Evolutionary conservation across 805 yeast species (phyloP).

Genomic region (Kuraishia hungarica): DNA sequence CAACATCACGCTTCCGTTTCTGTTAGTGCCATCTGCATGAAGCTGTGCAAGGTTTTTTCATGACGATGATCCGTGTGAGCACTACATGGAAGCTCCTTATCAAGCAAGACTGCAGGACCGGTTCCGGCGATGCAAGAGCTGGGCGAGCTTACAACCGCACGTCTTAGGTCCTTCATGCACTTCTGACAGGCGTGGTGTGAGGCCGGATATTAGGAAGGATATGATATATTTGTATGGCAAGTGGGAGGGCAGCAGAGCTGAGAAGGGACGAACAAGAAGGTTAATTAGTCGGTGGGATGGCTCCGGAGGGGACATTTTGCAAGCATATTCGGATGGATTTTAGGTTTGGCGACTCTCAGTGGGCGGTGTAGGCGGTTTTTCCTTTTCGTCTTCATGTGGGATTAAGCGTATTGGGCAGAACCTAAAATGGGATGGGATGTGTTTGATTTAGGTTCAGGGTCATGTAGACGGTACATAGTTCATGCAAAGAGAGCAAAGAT

Average conservation of each 20-base stretch:
- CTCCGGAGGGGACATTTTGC: too few relatives aligned
- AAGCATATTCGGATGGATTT: too few relatives aligned
- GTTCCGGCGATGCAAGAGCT: not conserved
- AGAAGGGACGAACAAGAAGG: too few relatives aligned
- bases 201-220: not conserved
- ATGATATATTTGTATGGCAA: not conserved
- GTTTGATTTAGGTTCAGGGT: too few relatives aligned
- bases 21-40: not conserved
- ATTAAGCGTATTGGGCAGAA: too few relatives aligned
- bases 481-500: not conserved
- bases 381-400: too few relatives aligned
- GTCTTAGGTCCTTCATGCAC: not conserved
- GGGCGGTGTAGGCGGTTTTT: too few relatives aligned
- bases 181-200: not conserved
- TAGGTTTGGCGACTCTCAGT: too few relatives aligned
- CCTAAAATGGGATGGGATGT: too few relatives aligned
- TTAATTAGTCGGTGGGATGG: too few relatives aligned
- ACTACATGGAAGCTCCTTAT: not conserved
- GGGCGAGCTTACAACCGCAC: not conserved
- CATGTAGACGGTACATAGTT: too few relatives aligned
- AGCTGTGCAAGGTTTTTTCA: not conserved
- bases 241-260: not conserved
- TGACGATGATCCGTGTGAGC: not conserved
- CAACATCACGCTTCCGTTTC: not conserved
- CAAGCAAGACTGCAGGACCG: not conserved